These are phyloP conservation scores for Massospora cicadina DNA, from an alignment of 371 early-diverging fungal species.

Conservation along the genomic window DNA sequence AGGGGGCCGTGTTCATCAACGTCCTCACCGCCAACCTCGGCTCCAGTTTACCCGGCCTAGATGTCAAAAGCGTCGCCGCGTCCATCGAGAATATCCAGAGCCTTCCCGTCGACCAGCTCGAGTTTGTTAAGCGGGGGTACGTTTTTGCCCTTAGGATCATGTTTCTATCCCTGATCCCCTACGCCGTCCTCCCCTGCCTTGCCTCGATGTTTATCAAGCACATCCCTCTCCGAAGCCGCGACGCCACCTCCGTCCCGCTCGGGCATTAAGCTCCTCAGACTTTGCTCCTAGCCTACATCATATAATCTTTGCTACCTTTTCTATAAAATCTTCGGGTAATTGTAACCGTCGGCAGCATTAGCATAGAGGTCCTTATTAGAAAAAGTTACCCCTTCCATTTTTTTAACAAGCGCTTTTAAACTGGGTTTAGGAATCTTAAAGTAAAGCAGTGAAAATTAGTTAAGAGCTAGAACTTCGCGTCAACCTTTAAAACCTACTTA, in stretches of 20 bases:
- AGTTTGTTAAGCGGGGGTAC: background rate
- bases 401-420: too few species aligned
- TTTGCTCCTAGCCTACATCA: too few species aligned
- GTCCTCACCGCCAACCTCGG: background rate
- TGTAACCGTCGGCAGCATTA: too few species aligned
- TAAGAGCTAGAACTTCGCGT: too few species aligned
- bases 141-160: background rate
- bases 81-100: background rate
- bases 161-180: conserved; percentile 2
- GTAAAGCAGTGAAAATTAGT: too few species aligned
- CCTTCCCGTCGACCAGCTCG: background rate
- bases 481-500: too few species aligned
- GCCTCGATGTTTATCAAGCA: background rate
- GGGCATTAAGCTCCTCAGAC: background rate
- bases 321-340: too few species aligned
- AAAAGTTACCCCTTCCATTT: too few species aligned
- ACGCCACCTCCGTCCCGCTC: background rate
- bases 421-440: too few species aligned
- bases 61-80: background rate
- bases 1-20: conserved; percentile 30
- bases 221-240: background rate
- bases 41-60: background rate
- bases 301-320: too few species aligned
- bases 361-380: too few species aligned
- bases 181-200: background rate